Conservation (phyloP, 108 stramenopile genomes). For the Cylindrotheca closterium region DNA sequence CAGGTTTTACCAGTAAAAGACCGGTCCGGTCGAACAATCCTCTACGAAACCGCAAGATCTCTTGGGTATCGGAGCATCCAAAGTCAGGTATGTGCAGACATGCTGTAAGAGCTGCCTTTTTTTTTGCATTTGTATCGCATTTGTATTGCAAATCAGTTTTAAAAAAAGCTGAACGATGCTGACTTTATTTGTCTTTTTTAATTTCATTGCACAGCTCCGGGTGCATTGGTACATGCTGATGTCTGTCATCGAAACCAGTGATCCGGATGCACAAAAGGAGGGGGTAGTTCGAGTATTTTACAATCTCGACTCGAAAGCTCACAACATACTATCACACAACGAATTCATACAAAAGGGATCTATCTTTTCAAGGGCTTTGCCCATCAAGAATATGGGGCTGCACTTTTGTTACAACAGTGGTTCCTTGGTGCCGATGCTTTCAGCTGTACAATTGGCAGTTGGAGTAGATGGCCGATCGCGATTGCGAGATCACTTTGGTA, state of each 20-base stretch:
- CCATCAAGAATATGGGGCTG: neutral
- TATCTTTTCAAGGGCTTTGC: neutral
- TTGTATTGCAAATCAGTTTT: too few relatives aligned
- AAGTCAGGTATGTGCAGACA: neutral
- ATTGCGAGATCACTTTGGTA: constrained; percentile 7
- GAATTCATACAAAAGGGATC: neutral
- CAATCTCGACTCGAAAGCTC: neutral
- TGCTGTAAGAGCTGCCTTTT: neutral
- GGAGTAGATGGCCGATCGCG: neutral
- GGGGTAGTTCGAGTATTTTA: constrained; percentile 5
- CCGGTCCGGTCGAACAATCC: neutral
- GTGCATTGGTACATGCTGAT: constrained; percentile 12
- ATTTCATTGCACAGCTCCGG: constrained; percentile 1
- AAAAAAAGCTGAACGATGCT: too few relatives aligned
- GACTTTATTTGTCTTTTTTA: too few relatives aligned
- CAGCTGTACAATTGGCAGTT: constrained; percentile 6
- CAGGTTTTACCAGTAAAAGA: neutral
- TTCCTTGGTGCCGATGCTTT: neutral
- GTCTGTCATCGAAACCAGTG: constrained; percentile 8
- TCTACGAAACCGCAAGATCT: neutral
- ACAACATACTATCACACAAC: neutral
- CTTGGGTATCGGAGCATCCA: neutral
- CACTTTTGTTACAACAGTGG: constrained; percentile 18
- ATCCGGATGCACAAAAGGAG: constrained; percentile 2
- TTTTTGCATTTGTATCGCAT: neutral